Evolutionary conservation across 2,329 filamentous ascomycete species (phyloP), one percentile per base, ranked within the genome.

Genomic region (Ambrosiella cleistominuta): DNA sequence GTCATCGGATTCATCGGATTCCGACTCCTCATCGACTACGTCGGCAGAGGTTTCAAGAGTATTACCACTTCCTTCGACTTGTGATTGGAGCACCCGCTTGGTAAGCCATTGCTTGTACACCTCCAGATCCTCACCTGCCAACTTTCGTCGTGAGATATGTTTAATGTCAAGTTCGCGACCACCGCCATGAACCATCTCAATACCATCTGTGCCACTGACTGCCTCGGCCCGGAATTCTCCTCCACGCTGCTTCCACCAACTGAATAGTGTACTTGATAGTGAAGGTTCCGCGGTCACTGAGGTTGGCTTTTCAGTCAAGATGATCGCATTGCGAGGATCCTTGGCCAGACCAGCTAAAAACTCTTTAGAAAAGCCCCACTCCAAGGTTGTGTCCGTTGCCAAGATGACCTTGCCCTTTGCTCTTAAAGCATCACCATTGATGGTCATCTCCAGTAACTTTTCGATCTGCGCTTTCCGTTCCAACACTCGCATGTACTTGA

Each of bases 351-450:
- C 76, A 62, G 79, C 81, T 54, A 98, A 71, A 0, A 90, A 75
- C 57, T 91, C 83, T 65, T 85, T 88, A 0, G 93, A 94, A 66
- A 95, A 95, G 0, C 93, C 93, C 93, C 93, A 98, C 64, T 95
- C 88, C 17, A 97, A 72, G 37, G 87, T 94, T 2, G 82, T 79
- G 67, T 97, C 91, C 64, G 88, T 96, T 2, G 93, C 90, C 59
- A 98, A 75, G 56, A 98, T 93, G 13, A 98, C 89, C 57, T 82
- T 79, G 5, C 81, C 80, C n/a, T 57, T 57, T 15, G 45, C 19
- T 7, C 57, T 47, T 4, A 73, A 64, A 61, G 71, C 66, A 49
- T 71, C 66, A 38, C 70, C 74, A 7, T 74, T 74, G 0, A 65
- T 65, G 27, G 66, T 68, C 36, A 70, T 76, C 65, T 66, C 82